A percentile compares a stretch with the other conserved stretches of the same genome.
phyloP scores from a whole-genome alignment of 1,284 basidiomycete genomes.

The Phellinidium pouzarii region DNA sequence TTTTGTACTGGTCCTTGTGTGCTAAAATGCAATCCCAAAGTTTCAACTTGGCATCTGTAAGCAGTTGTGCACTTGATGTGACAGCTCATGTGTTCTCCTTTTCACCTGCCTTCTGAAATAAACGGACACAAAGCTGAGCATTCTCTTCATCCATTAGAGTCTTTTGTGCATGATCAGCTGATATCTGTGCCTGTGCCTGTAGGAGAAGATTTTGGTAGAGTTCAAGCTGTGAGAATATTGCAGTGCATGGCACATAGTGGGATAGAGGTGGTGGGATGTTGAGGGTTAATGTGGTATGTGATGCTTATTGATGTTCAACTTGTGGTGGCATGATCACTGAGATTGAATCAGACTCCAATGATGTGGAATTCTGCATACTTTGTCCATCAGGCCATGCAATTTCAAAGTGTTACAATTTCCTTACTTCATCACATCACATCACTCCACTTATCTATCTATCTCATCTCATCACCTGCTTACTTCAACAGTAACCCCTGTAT shows the following conservation, averaged over 20 bases:
- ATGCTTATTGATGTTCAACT: no score
- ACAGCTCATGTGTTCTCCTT: neutral
- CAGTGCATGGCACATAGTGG: neutral
- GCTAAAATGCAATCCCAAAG: neutral
- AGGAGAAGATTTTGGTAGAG: neutral
- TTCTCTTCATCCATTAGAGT: constrained; percentile 4
- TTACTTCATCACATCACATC: no score
- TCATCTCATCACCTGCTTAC: no score
- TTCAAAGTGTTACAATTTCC: no score
- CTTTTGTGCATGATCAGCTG: constrained; percentile 6
- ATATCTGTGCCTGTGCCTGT: neutral
- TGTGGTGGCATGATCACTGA: no score
- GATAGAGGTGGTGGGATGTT: neutral
- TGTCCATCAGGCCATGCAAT: no score
- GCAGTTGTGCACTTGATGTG: neutral
- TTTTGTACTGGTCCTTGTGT: neutral
- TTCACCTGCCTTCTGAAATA: neutral
- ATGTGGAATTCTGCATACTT: no score
- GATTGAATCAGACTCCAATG: no score
- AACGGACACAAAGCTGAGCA: neutral
- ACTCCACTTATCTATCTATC: no score
- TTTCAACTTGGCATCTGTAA: neutral
- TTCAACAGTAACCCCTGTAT: no score
- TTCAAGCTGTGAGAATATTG: neutral
- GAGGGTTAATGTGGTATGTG: no score